Evolutionary conservation across 2,329 filamentous ascomycete species (phyloP).

Genomic region (Emericellopsis cladophorae): DNA sequence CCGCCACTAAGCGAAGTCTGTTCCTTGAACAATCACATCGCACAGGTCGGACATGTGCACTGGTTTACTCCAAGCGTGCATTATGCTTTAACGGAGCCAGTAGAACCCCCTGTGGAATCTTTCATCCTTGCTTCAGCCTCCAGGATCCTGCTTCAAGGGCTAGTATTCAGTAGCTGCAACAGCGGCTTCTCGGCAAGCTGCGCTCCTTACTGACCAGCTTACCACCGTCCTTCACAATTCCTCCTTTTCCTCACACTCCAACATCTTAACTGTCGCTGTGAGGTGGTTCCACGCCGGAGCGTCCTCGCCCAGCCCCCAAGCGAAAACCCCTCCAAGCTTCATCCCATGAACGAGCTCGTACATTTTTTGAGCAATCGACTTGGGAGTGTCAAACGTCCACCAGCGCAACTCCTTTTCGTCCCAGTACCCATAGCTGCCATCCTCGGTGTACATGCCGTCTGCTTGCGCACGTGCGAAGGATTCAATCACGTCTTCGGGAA

Average conservation of each 20-base stretch:
- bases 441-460: conserved; percentile 34
- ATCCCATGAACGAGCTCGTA: conserved; percentile 40
- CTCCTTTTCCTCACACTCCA: conserved; percentile 7
- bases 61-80: too few relatives aligned
- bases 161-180: too few relatives aligned
- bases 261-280: conserved; percentile 15
- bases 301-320: conserved; percentile 64
- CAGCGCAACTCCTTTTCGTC: conserved; percentile 46
- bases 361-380: conserved; percentile 50
- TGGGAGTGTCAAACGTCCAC: conserved; percentile 62
- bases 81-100: too few relatives aligned
- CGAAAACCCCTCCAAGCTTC: conserved; percentile 57
- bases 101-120: too few relatives aligned
- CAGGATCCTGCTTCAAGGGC: too few relatives aligned
- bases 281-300: conserved; percentile 29
- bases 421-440: conserved; percentile 61
- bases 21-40: too few relatives aligned
- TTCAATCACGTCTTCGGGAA: conserved; percentile 35
- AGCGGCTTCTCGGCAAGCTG: too few relatives aligned
- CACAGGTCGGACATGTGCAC: too few relatives aligned
- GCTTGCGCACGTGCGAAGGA: conserved; percentile 45
- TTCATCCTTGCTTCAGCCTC: too few relatives aligned
- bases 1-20: too few relatives aligned
- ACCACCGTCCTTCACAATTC: conserved; percentile 11
- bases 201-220: too few relatives aligned